Evolutionary conservation across 2,329 filamentous ascomycete genomes (phyloP).

Genomic region (Aspergillus fructus): DNA sequence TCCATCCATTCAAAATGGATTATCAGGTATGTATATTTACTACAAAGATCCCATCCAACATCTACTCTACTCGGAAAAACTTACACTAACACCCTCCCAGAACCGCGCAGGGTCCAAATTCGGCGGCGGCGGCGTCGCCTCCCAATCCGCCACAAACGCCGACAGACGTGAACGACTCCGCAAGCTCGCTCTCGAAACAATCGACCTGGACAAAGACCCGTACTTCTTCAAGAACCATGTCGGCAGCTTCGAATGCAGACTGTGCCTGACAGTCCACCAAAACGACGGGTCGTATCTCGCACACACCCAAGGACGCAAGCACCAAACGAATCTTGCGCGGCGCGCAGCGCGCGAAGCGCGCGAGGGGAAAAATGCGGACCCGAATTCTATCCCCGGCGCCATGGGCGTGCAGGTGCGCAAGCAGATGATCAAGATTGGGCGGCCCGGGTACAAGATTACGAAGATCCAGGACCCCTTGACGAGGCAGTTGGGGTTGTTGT

Average conservation of each 20-base stretch:
- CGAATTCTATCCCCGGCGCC: conserved; percentile 68
- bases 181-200: conserved; percentile 96
- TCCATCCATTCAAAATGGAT: conserved; percentile 42
- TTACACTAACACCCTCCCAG: conserved; percentile 44
- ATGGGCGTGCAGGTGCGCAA: conserved; percentile 76
- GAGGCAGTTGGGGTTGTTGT: conserved; percentile 85
- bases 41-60: neutral
- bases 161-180: conserved; percentile 95
- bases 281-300: conserved; percentile 99
- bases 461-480: conserved; percentile 90
- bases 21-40: conserved; percentile 44
- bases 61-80: neutral
- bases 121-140: conserved; percentile 94
- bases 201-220: conserved; percentile 98
- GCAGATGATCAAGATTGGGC: conserved; percentile 90
- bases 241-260: conserved; percentile 93
- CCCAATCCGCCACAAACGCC: conserved; percentile 87
- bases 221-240: conserved; percentile 99
- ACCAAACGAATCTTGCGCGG: conserved; percentile 95
- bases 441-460: conserved; percentile 96
- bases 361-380: conserved; percentile 68
- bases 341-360: conserved; percentile 94
- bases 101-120: conserved; percentile 98
- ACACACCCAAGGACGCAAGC: conserved; percentile 97
- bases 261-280: conserved; percentile 96